Evolutionary conservation across 2,329 filamentous ascomycete genomes (phyloP).

Genomic region (Cladosporium cucumerinum): DNA sequence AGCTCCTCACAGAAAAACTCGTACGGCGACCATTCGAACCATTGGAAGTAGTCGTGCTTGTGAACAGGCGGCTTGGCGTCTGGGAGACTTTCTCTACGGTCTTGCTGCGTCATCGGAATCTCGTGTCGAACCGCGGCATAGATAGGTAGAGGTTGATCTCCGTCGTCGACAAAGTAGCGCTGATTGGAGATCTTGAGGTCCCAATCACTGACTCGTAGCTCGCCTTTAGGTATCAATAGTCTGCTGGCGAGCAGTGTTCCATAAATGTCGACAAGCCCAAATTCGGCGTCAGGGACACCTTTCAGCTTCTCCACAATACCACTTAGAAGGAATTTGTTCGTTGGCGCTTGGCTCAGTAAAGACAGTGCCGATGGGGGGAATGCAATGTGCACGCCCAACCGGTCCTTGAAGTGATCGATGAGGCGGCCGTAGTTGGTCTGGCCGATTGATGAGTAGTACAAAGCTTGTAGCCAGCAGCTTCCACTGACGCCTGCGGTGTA

Average conservation of each 20-base stretch:
- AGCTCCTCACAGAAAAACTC: conserved; percentile 96
- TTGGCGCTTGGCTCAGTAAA: conserved; percentile 80
- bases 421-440: conserved; percentile 64
- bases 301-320: conserved; percentile 89
- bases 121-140: conserved; percentile 96
- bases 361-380: conserved; percentile 82
- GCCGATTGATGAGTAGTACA: conserved; percentile 80
- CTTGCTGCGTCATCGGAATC: conserved; percentile 62
- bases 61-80: conserved; percentile 53
- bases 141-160: conserved; percentile 83
- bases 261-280: conserved; percentile 91
- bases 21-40: conserved; percentile 94
- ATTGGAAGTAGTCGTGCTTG: conserved; percentile 78
- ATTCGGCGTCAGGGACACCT: conserved; percentile 73
- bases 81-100: conserved; percentile 22
- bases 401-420: conserved; percentile 79
- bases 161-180: conserved; percentile 68
- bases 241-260: conserved; percentile 80
- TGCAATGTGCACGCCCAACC: conserved; percentile 84
- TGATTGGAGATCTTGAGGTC: conserved; percentile 94
- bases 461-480: conserved; percentile 88
- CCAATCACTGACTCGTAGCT: conserved; percentile 68
- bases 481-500: conserved; percentile 96
- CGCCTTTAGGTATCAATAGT: conserved; percentile 80
- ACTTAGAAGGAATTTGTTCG: conserved; percentile 84